A percentile compares a stretch with the other conserved stretches of the same genome.
Evolutionary conservation across 257 asterid species (phyloP).

Genomic region (Coffea eugenioides): DNA sequence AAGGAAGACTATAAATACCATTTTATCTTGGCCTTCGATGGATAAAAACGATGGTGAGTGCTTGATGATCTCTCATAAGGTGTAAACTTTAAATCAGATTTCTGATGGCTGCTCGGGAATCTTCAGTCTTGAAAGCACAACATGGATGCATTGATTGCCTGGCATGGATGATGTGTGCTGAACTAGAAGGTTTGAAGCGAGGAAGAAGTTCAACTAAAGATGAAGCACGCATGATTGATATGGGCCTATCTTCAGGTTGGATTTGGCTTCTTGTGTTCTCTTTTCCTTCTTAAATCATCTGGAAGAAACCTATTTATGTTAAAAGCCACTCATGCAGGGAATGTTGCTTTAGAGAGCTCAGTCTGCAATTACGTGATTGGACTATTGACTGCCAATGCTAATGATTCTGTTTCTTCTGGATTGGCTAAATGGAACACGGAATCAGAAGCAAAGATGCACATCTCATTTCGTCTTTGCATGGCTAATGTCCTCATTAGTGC

Average conservation of each 20-base stretch:
- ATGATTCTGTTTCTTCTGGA: conserved; percentile 23
- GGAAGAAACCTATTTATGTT: conserved; percentile 1
- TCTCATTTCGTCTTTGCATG: conserved; percentile 74
- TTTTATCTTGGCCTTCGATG: conserved; percentile 62
- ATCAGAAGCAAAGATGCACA: conserved; percentile 26
- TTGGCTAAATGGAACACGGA: conserved; percentile 25
- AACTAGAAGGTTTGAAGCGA: conserved; percentile 49
- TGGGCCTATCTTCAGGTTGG: conserved; percentile 15
- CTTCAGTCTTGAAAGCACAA: conserved; percentile 78
- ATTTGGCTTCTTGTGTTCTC: neutral
- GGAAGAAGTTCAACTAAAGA: conserved; percentile 28
- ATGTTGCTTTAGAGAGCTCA: conserved; percentile 31
- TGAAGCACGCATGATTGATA: conserved; percentile 7
- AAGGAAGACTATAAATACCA: conserved; percentile 43
- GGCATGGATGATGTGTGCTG: conserved; percentile 76
- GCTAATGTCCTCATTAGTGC: conserved; percentile 88
- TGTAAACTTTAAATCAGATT: conserved; percentile 8
- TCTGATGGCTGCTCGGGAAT: conserved; percentile 15
- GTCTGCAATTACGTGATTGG: conserved; percentile 54
- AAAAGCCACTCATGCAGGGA: conserved; percentile 37
- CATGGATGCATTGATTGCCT: conserved; percentile 96
- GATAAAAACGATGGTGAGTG: conserved; percentile 67
- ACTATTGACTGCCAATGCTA: conserved; percentile 36
- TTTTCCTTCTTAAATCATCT: neutral
- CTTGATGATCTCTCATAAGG: neutral